A percentile compares a stretch with the other conserved stretches of the same genome.
Evolutionary conservation across 148 eudicot species (phyloP).

Genomic region (Selenicereus undatus): DNA sequence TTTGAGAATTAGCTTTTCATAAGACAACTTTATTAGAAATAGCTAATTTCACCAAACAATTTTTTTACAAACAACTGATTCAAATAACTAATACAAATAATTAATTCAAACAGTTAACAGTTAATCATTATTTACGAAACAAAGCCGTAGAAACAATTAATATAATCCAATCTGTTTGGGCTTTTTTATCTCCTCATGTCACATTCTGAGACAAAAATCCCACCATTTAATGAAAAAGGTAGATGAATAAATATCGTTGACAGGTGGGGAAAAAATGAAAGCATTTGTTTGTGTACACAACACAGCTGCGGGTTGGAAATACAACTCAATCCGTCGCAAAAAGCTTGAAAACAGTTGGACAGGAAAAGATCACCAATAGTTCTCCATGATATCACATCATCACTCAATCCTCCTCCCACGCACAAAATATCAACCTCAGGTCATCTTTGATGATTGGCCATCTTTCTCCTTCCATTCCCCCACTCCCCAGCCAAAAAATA

Average conservation of each 20-base stretch:
- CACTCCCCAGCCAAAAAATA: neutral
- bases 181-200: neutral
- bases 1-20: too few species aligned
- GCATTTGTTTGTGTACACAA: neutral
- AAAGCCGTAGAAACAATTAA: neutral
- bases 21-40: too few species aligned
- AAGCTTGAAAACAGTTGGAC: conserved; percentile 1
- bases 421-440: neutral
- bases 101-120: neutral
- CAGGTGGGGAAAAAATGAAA: neutral
- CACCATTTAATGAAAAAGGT: neutral
- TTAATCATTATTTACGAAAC: neutral
- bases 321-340: conserved; percentile 15
- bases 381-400: neutral
- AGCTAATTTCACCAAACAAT: too few species aligned
- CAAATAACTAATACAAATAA: too few species aligned
- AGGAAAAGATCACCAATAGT: neutral
- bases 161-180: neutral
- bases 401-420: neutral
- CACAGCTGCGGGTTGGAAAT: neutral
- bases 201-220: conserved; percentile 4
- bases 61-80: too few species aligned
- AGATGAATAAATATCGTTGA: neutral
- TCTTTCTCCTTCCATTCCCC: neutral
- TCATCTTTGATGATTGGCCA: neutral